A percentile compares a stretch with the other conserved stretches of the same genome.
Conservation (phyloP, 768 basidiomycete genomes). For the Calvatia gigantea region DNA sequence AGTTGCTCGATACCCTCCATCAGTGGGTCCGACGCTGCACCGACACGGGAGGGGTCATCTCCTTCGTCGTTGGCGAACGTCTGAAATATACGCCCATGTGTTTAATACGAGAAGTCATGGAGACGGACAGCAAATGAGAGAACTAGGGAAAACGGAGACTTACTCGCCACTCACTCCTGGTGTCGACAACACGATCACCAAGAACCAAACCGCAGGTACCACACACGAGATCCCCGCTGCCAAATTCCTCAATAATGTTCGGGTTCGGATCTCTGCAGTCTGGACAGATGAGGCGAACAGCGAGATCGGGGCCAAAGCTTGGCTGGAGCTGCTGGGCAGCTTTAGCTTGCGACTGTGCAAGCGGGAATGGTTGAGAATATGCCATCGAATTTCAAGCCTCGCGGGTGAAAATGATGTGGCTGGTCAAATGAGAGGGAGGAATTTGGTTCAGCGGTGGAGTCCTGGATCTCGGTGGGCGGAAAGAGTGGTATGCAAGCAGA, state of each 20-base stretch:
- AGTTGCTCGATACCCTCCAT: slow-evolving; percentile 95
- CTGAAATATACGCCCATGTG: slow-evolving; percentile 33
- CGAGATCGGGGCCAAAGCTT: slow-evolving; percentile 76
- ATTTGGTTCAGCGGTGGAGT: slow-evolving; percentile 1
- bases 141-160: slow-evolving; percentile 32
- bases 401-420: neutral
- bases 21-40: slow-evolving; percentile 89
- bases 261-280: slow-evolving; percentile 94
- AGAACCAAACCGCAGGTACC: slow-evolving; percentile 90
- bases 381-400: slow-evolving; percentile 41
- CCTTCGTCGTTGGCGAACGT: slow-evolving; percentile 99
- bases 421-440: neutral
- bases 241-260: slow-evolving; percentile 96
- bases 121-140: slow-evolving; percentile 15
- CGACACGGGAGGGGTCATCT: slow-evolving; percentile 99
- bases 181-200: slow-evolving; percentile 96
- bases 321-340: slow-evolving; percentile 40
- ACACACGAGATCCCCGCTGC: slow-evolving; percentile 96
- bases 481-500: neutral
- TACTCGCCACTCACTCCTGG: slow-evolving; percentile 96
- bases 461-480: slow-evolving; percentile 11
- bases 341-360: slow-evolving; percentile 57
- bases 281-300: slow-evolving; percentile 89
- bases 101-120: slow-evolving; percentile 1
- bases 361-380: slow-evolving; percentile 77